A percentile compares a stretch with the other conserved stretches of the same genome.
Conservation (phyloP, 2,329 filamentous ascomycete genomes). For the Didymella glomerata region DNA sequence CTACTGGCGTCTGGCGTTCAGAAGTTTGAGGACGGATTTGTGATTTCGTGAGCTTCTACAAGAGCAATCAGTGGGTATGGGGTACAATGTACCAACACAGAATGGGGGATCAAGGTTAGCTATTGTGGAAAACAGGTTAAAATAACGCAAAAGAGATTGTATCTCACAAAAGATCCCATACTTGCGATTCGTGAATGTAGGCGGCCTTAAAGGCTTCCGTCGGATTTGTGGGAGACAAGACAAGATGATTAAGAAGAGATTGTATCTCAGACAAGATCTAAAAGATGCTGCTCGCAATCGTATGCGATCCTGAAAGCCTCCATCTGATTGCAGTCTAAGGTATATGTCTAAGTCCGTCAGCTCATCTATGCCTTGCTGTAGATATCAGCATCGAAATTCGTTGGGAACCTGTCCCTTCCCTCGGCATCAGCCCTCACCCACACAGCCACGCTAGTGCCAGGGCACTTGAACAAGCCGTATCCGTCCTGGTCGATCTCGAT, state of each 20-base stretch:
- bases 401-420: slow-evolving; percentile 52
- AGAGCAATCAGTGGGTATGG: not conserved
- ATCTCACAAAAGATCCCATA: not conserved
- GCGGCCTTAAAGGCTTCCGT: too few relatives aligned
- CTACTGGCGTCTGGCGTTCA: not conserved
- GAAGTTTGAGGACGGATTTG: not conserved
- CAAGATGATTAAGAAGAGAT: not conserved
- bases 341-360: not conserved
- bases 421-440: slow-evolving; percentile 67
- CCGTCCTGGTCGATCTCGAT: slow-evolving; percentile 68
- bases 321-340: not conserved
- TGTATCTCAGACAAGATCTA: not conserved
- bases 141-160: not conserved
- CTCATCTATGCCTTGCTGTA: slow-evolving; percentile 35
- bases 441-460: slow-evolving; percentile 63
- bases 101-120: not conserved
- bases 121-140: not conserved
- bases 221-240: not conserved
- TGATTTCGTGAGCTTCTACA: not conserved
- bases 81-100: not conserved
- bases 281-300: not conserved
- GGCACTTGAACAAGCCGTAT: slow-evolving; percentile 63
- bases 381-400: slow-evolving; percentile 48
- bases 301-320: not conserved
- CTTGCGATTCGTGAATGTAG: too few relatives aligned